Evolutionary conservation across 73 alveolate genomes (phyloP).

Genomic region (Paramecium tetraurelia): DNA sequence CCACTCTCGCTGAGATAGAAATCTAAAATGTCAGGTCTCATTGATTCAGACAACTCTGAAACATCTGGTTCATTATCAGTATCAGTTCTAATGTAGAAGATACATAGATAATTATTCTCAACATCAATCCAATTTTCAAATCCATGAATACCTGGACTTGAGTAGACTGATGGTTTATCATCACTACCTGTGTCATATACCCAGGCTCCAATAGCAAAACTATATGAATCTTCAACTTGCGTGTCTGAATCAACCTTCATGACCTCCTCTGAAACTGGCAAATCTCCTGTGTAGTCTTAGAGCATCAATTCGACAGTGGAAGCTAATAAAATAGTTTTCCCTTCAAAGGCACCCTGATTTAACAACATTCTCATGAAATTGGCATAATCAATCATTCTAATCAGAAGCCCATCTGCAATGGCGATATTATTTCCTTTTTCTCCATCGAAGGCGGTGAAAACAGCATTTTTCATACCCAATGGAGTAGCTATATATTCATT

Average conservation of each 20-base stretch:
- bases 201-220: constrained; percentile 28
- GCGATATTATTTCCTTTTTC: neutral
- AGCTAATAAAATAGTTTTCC: neutral
- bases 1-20: neutral
- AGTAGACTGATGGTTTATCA: neutral
- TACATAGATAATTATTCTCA: neutral
- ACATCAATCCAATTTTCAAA: neutral
- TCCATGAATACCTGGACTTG: neutral
- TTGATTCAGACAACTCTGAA: neutral
- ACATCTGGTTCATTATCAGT: neutral
- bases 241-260: too few species aligned
- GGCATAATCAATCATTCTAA: neutral
- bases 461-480: neutral
- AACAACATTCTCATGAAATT: neutral
- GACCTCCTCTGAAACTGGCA: neutral
- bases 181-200: neutral
- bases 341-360: neutral
- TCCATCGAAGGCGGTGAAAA: constrained; percentile 17
- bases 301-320: neutral
- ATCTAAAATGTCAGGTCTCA: neutral
- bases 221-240: neutral
- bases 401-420: neutral
- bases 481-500: neutral
- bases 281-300: neutral
- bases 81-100: neutral